Percentiles rank a stretch among this genome's conserved stretches.
phyloP scores from a whole-genome alignment of 1,284 basidiomycete species.

The Ceratobasidium sp. region DNA sequence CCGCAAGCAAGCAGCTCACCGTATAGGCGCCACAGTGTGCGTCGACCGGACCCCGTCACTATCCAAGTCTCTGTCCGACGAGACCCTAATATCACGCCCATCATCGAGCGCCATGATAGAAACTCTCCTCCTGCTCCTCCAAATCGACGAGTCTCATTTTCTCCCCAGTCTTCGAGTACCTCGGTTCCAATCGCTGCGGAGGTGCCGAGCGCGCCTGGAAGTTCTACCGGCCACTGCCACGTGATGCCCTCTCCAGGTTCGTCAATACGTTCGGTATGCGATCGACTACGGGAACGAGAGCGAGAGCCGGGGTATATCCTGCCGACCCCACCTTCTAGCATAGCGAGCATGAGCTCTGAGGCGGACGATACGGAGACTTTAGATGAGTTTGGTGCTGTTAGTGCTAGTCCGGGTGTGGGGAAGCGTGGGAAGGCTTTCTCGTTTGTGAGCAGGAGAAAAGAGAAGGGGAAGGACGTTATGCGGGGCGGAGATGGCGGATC shows the following conservation, averaged over 20 bases:
- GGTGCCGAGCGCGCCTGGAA: slow-evolving; percentile 13
- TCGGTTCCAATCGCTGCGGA: slow-evolving; percentile 33
- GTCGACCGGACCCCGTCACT: slow-evolving; percentile 9
- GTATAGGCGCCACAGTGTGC: not conserved
- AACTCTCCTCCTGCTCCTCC: slow-evolving; percentile 9
- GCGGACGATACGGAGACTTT: slow-evolving; percentile 38
- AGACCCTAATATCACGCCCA: slow-evolving; percentile 22
- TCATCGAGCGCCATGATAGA: slow-evolving; percentile 36
- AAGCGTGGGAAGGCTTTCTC: slow-evolving; percentile 24
- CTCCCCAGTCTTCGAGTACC: slow-evolving; percentile 35
- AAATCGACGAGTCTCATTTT: slow-evolving; percentile 34
- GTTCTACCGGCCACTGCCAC: slow-evolving; percentile 25
- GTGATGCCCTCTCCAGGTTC: slow-evolving; percentile 5
- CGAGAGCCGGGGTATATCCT: slow-evolving; percentile 18
- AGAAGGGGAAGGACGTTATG: slow-evolving; percentile 26
- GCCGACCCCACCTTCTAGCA: slow-evolving; percentile 40
- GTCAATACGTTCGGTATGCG: slow-evolving; percentile 1
- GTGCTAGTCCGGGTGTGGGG: slow-evolving; percentile 31
- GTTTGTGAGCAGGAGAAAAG: slow-evolving; percentile 32
- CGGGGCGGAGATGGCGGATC: not conserved
- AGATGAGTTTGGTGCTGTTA: slow-evolving; percentile 19
- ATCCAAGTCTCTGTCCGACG: slow-evolving; percentile 37
- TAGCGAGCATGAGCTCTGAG: slow-evolving; percentile 41
- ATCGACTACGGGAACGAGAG: slow-evolving; percentile 13
- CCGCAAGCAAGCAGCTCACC: slow-evolving; percentile 11